phyloP scores from a whole-genome alignment of 495 filamentous ascomycete genomes.

The Aspergillus asperescens region DNA sequence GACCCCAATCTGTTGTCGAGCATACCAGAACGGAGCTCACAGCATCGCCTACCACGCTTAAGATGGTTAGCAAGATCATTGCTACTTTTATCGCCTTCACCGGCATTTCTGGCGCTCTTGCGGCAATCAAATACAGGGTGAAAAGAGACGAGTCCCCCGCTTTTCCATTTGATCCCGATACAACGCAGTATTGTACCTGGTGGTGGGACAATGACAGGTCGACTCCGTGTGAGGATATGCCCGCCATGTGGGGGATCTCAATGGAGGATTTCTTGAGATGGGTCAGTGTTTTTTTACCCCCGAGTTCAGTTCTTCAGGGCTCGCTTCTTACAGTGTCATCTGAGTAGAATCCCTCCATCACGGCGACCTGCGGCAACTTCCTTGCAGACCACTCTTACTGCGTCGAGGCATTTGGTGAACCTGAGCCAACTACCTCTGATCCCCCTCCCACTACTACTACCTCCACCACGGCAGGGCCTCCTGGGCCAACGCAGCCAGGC shows the following conservation, averaged over 20 bases:
- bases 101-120: background rate
- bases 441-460: conserved; percentile 4
- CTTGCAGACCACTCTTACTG: conserved; percentile 17
- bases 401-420: conserved; percentile 18
- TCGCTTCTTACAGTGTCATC: background rate
- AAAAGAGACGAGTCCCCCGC: conserved; percentile 5
- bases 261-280: conserved; percentile 2
- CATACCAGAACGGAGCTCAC: too few species aligned
- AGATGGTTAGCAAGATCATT: too few species aligned
- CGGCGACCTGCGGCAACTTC: conserved; percentile 13
- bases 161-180: conserved; percentile 3
- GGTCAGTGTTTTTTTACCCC: background rate
- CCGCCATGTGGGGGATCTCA: background rate
- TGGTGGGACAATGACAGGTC: conserved; percentile 9
- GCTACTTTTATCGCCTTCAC: too few species aligned
- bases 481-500: background rate
- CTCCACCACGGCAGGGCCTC: background rate
- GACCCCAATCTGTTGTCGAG: too few species aligned
- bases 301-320: too few species aligned
- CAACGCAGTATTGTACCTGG: conserved; percentile 1
- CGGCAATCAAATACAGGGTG: background rate
- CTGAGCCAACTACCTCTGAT: background rate
- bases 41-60: too few species aligned
- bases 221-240: background rate
- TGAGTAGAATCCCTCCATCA: conserved; percentile 16